phyloP scores from a whole-genome alignment of 345 rosid species.

The Rubroshorea leprosula region DNA sequence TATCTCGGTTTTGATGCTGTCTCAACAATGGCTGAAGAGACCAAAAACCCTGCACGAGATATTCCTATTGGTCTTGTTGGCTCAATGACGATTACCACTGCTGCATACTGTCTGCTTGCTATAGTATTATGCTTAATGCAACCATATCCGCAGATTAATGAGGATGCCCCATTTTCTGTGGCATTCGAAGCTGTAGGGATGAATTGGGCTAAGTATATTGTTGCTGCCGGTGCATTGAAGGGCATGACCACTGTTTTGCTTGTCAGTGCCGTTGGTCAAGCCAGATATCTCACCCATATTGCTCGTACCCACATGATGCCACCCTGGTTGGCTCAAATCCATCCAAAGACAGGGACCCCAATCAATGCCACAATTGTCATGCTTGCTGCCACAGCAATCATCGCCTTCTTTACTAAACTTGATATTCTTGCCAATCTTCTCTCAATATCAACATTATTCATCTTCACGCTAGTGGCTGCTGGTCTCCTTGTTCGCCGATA shows the following conservation, averaged over 20 bases:
- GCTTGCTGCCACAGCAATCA: constrained; percentile 35
- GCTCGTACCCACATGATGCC: constrained; percentile 67
- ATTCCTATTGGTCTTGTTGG: constrained; percentile 61
- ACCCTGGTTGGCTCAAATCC: constrained; percentile 43
- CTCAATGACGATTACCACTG: constrained; percentile 40
- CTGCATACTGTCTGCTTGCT: constrained; percentile 43
- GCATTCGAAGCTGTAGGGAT: constrained; percentile 50
- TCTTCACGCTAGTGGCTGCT: constrained; percentile 48
- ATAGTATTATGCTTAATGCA: constrained; percentile 45
- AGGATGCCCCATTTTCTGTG: constrained; percentile 50
- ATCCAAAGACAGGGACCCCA: constrained; percentile 49
- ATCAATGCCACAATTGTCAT: constrained; percentile 49
- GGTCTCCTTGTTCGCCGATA: constrained; percentile 57
- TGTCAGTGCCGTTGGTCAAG: constrained; percentile 49
- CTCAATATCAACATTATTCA: constrained; percentile 51
- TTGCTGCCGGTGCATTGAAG: constrained; percentile 58
- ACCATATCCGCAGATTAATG: constrained; percentile 38
- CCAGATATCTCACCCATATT: constrained; percentile 60
- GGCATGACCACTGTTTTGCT: constrained; percentile 64
- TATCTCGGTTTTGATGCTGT: constrained; percentile 61
- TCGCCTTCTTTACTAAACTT: constrained; percentile 54
- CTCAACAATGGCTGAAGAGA: constrained; percentile 62
- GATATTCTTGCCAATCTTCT: constrained; percentile 48
- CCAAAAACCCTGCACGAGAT: constrained; percentile 54
- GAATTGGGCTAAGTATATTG: constrained; percentile 62